Base-by-base conservation (phyloP, 2,329 filamentous ascomycete species). In the Kalmusia sp. region DNA sequence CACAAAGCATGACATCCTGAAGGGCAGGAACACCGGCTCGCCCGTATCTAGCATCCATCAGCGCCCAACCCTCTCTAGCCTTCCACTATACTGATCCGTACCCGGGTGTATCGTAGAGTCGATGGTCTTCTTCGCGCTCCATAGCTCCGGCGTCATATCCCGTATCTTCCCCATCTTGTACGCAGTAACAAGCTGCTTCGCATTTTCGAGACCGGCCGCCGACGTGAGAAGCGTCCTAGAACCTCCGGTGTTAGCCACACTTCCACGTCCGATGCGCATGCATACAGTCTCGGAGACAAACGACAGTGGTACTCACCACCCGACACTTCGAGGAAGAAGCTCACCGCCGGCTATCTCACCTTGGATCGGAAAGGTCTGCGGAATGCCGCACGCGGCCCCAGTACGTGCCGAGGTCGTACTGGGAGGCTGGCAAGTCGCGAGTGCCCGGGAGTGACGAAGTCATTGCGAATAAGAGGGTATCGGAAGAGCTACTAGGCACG, bases 1-100 rank as follows among this genome's bases (percentile, higher is more conserved):
- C 49, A 96, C 92, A 73, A 95, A 99, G 77, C 85, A 90, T 46
- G 93, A 98, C 95, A 99, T 99, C 73, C 95, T 91, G 74, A 98
- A 98, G 17, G 95, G 95, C 15, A 99, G 83, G 66, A 98, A 86
- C 58, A 99, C 93, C 41, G 93, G 89, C 73, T 93, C 82, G 62
- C 95, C 95, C 15, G 93, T 98, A 76, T 99, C 95, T 96, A 60
- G 39, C 27, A 8, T 38, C 31, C 28, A 52, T 70, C 54, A 70
- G 64, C 50, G 49, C 2, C 33, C 48, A 48, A 41, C 28, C 17
- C 44, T 19, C 21, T n/a, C 19, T 25, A n/a, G 5, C 28, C 21
- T 49, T 37, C 39, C 30, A 34, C 25, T 34, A 35, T 45, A 25
- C 12, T 11, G 24, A 25, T 31, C 56, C 82, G 62, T 86, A 96